phyloP scores from a whole-genome alignment of 2,329 filamentous ascomycete genomes.

The Ceratocystis ficicola region DNA sequence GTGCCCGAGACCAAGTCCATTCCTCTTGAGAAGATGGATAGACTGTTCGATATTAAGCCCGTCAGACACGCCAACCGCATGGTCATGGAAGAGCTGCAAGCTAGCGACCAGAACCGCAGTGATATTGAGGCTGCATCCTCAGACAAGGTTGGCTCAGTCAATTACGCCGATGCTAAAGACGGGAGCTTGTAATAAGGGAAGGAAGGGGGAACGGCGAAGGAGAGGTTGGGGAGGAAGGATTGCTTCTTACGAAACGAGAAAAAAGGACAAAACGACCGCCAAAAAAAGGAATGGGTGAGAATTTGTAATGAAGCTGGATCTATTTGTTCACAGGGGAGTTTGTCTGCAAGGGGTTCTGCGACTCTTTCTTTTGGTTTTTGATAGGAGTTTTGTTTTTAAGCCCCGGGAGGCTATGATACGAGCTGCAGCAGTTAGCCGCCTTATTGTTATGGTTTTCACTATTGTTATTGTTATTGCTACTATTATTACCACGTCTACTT shows the following conservation, averaged over 20 bases:
- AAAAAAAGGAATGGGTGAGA: neutral
- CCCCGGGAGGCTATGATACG: neutral
- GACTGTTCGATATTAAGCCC: slow-evolving; percentile 43
- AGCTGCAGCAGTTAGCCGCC: slow-evolving; percentile 1
- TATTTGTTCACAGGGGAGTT: neutral
- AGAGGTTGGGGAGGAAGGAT: neutral
- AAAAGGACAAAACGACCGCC: neutral
- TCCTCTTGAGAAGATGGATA: slow-evolving; percentile 53
- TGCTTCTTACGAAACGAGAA: neutral
- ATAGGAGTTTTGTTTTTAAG: neutral
- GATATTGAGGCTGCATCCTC: slow-evolving; percentile 26
- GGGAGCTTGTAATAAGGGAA: slow-evolving; percentile 8
- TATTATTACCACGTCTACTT: neutral
- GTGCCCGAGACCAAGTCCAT: slow-evolving; percentile 55
- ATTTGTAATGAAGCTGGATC: neutral
- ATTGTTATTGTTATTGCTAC: neutral
- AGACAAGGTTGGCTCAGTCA: slow-evolving; percentile 26
- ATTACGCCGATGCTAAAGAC: slow-evolving; percentile 20
- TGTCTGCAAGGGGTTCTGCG: neutral
- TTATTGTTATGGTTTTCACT: neutral
- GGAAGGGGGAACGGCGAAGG: neutral
- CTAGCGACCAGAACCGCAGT: slow-evolving; percentile 28
- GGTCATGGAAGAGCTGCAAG: slow-evolving; percentile 35
- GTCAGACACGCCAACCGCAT: slow-evolving; percentile 34
- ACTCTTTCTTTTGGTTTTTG: slow-evolving; percentile 2